A percentile compares a stretch with the other conserved stretches of the same genome.
phyloP scores from a whole-genome alignment of 805 yeast species.

The Candida arabinofermentans region DNA sequence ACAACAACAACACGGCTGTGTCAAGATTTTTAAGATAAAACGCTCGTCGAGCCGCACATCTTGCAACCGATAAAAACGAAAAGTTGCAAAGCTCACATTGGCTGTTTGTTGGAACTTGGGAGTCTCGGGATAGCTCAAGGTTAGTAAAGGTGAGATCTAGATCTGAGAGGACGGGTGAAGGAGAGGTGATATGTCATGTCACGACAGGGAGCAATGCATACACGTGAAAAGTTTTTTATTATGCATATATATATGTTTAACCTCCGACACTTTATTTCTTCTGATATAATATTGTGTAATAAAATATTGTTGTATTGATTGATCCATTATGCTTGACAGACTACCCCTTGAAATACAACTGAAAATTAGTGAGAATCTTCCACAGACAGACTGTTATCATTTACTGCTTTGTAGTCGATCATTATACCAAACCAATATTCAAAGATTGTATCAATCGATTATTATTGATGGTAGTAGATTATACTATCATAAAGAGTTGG shows the following conservation, averaged over 20 bases:
- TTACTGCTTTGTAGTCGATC: conserved; percentile 13
- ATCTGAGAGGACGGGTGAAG: not conserved
- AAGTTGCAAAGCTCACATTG: not conserved
- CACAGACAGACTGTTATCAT: conserved; percentile 26
- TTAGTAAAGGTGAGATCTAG: not conserved
- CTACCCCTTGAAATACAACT: conserved; percentile 23
- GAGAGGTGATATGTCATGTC: too few relatives aligned
- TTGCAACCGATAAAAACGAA: conserved; percentile 1
- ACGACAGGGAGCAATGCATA: too few relatives aligned
- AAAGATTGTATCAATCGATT: conserved; percentile 21
- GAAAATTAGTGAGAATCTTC: conserved; percentile 13
- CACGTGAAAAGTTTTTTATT: not conserved
- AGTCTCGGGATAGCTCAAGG: not conserved
- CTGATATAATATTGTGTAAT: not conserved
- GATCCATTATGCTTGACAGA: conserved; percentile 18
- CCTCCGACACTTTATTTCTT: not conserved
- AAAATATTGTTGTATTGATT: not conserved
- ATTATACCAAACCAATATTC: conserved; percentile 8
- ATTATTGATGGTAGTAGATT: conserved; percentile 21
- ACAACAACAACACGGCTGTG: too few relatives aligned
- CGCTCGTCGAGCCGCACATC: too few relatives aligned
- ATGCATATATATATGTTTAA: not conserved
- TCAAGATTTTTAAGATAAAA: too few relatives aligned
- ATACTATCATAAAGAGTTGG: conserved; percentile 22
- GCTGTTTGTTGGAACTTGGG: not conserved